These are phyloP conservation scores for Backusella westeae DNA, from an alignment of 192 early-diverging fungal genomes.

Conservation along the genomic window DNA sequence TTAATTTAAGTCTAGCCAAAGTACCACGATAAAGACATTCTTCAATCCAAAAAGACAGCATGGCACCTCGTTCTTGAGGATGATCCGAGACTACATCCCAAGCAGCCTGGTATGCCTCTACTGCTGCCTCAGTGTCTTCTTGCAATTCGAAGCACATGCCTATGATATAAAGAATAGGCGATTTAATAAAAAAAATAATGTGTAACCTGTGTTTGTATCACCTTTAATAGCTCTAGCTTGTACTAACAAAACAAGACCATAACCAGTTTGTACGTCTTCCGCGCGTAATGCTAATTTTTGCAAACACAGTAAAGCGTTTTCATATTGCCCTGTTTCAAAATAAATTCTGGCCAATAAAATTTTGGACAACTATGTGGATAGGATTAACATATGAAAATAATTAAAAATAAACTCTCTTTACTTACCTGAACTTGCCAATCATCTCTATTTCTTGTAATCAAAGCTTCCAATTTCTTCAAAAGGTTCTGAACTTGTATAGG, in stretches of 20 bases:
- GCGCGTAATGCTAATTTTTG: conserved; percentile 34
- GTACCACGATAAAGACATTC: conserved; percentile 8
- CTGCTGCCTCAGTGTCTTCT: conserved; percentile 40
- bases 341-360: conserved; percentile 55
- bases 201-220: not conserved
- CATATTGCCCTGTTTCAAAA: conserved; percentile 51
- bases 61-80: conserved; percentile 22
- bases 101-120: conserved; percentile 54
- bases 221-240: conserved; percentile 57
- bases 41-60: conserved; percentile 8
- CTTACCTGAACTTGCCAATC: conserved; percentile 11
- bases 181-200: not conserved
- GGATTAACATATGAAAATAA: not conserved
- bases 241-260: conserved; percentile 55
- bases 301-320: conserved; percentile 40
- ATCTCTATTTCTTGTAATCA: not conserved
- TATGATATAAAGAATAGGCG: not conserved
- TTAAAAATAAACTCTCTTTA: not conserved
- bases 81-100: not conserved
- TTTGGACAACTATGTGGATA: conserved; percentile 29
- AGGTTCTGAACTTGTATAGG: not conserved
- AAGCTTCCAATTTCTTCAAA: not conserved
- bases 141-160: conserved; percentile 44
- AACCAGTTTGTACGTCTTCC: conserved; percentile 40
- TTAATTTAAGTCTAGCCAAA: conserved; percentile 1